These are phyloP conservation scores for Linnemannia hyalina DNA, from an alignment of 192 early-diverging fungal genomes.

Conservation along the genomic window DNA sequence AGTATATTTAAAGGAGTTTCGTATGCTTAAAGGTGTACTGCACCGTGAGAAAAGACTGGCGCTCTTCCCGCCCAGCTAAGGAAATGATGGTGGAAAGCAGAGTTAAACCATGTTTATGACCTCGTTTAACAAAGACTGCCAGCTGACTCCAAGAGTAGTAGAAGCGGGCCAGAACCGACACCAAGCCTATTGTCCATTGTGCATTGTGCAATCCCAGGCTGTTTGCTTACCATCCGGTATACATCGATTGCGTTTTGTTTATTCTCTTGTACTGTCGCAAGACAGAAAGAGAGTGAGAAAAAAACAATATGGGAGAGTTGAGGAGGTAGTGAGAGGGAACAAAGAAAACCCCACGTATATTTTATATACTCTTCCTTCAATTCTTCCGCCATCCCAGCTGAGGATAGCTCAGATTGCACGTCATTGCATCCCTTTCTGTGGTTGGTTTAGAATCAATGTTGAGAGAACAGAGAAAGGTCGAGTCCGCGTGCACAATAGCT, in stretches of 20 bases:
- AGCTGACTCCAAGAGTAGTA: background rate
- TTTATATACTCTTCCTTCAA: background rate
- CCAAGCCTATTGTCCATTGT: background rate
- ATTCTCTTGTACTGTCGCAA: background rate
- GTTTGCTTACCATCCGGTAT: background rate
- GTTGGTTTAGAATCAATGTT: background rate
- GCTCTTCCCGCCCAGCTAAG: too few species aligned
- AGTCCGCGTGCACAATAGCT: background rate
- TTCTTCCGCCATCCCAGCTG: slow-evolving; percentile 1
- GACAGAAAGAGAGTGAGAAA: background rate
- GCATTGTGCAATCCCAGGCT: background rate
- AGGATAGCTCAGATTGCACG: background rate
- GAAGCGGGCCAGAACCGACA: background rate
- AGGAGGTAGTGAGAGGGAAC: background rate
- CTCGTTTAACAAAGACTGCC: background rate
- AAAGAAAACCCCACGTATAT: background rate
- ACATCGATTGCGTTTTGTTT: background rate
- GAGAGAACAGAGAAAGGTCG: background rate
- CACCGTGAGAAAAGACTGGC: background rate
- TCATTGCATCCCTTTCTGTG: background rate
- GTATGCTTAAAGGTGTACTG: background rate
- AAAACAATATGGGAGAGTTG: background rate
- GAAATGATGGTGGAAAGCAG: background rate
- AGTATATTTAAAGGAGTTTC: too few species aligned
- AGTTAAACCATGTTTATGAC: background rate